Evolutionary conservation across 2,329 filamentous ascomycete species (phyloP).

Genomic region (Cordyceps pruinosa): DNA sequence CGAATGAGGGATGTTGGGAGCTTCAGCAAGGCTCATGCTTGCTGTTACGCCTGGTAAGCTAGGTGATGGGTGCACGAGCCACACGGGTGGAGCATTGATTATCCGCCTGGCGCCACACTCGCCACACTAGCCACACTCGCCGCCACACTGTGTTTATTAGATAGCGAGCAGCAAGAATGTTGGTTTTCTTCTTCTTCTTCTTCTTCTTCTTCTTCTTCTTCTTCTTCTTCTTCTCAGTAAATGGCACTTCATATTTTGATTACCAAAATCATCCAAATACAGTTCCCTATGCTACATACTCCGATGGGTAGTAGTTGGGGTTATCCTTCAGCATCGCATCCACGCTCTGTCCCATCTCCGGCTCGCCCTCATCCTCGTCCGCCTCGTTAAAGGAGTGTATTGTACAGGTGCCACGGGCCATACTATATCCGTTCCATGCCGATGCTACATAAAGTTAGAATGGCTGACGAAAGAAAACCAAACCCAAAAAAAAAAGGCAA

Average conservation of each 20-base stretch:
- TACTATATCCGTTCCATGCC: conserved; percentile 72
- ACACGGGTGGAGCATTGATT: conserved; percentile 12
- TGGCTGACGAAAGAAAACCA: background rate
- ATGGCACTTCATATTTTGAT: background rate
- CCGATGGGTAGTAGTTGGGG: conserved; percentile 19
- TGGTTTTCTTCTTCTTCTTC: background rate
- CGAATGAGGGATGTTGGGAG: conserved; percentile 6
- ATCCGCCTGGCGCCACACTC: conserved; percentile 7
- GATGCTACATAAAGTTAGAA: conserved; percentile 50
- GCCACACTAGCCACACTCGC: no score
- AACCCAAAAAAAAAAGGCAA: background rate
- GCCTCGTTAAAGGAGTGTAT: conserved; percentile 72
- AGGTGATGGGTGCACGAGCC: conserved; percentile 5
- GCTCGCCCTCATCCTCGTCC: conserved; percentile 55
- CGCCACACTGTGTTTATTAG: no score
- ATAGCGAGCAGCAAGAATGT: background rate
- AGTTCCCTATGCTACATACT: background rate
- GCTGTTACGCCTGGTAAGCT: no score
- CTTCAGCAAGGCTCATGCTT: background rate
- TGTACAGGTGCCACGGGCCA: conserved; percentile 66
- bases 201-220: background rate
- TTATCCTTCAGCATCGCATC: conserved; percentile 49
- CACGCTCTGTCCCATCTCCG: conserved; percentile 49
- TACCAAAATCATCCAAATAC: background rate
- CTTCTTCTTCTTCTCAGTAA: background rate